These are phyloP conservation scores for Helianthus tuberosus DNA, from an alignment of 129 eudicot species.

Conservation along the genomic window DNA sequence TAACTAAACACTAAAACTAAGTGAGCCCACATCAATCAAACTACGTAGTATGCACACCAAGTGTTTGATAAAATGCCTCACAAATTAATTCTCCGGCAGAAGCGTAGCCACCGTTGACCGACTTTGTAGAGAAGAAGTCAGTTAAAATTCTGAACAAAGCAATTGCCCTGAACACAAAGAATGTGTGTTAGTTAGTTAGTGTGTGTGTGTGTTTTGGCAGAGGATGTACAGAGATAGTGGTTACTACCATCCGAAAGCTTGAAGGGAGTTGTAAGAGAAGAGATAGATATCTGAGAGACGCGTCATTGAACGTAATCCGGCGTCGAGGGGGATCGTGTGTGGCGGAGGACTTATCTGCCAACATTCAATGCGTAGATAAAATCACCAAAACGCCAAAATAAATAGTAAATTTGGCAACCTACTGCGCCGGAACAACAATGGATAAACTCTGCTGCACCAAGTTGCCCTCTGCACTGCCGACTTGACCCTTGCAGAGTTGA, in stretches of 20 bases:
- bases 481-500: too few relatives aligned
- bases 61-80: constrained; percentile 29
- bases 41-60: background rate
- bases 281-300: constrained; percentile 57
- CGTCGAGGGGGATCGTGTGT: background rate
- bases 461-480: too few relatives aligned
- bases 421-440: too few relatives aligned
- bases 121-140: constrained; percentile 49
- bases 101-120: constrained; percentile 57
- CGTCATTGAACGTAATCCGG: constrained; percentile 26
- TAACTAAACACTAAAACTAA: background rate
- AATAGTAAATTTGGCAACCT: too few relatives aligned
- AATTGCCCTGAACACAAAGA: constrained; percentile 56
- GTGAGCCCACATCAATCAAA: background rate
- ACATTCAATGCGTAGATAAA: background rate
- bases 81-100: constrained; percentile 80
- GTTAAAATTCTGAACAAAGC: constrained; percentile 48
- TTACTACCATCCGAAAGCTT: constrained; percentile 79
- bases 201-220: constrained; percentile 11
- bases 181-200: background rate
- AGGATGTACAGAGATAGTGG: constrained; percentile 1
- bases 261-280: constrained; percentile 73
- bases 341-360: background rate
- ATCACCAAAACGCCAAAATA: too few relatives aligned
- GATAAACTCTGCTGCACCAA: too few relatives aligned